phyloP scores from a whole-genome alignment of 257 asterid species.

The Solanum sparsipilum region DNA sequence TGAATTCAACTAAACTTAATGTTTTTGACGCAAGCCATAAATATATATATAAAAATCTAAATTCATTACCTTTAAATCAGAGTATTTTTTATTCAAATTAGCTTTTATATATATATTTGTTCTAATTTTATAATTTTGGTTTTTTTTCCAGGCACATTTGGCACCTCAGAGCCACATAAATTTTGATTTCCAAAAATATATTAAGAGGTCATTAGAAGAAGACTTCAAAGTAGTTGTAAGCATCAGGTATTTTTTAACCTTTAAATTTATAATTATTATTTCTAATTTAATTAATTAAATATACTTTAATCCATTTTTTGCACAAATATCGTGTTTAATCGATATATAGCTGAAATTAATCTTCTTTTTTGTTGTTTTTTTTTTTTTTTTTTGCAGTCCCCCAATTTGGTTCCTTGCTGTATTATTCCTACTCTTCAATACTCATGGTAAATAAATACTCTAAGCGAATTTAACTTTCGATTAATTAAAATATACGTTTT shows the following conservation, averaged over 20 bases:
- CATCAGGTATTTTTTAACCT: slow-evolving; percentile 41
- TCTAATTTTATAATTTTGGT: background rate
- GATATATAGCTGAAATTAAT: background rate
- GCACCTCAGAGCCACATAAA: slow-evolving; percentile 68
- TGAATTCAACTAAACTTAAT: background rate
- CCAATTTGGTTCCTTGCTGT: slow-evolving; percentile 81
- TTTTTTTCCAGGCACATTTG: slow-evolving; percentile 60
- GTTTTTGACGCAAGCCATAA: background rate
- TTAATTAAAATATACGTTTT: background rate
- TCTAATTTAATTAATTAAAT: background rate
- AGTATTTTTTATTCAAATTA: too few relatives aligned
- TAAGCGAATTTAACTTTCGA: background rate
- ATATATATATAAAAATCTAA: background rate
- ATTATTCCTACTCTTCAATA: slow-evolving; percentile 69
- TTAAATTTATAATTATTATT: background rate
- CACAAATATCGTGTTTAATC: background rate
- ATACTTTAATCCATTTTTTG: background rate
- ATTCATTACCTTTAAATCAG: background rate
- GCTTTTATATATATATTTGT: too few relatives aligned
- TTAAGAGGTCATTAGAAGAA: slow-evolving; percentile 82
- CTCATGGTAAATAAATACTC: slow-evolving; percentile 69
- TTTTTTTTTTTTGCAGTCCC: slow-evolving; percentile 41
- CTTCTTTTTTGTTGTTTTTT: background rate
- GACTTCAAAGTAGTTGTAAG: slow-evolving; percentile 97
- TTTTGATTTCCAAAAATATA: slow-evolving; percentile 75